Percentiles rank a stretch among this genome's conserved stretches.
phyloP scores from a whole-genome alignment of 192 early-diverging fungal genomes.

The Entomortierella lignicola region DNA sequence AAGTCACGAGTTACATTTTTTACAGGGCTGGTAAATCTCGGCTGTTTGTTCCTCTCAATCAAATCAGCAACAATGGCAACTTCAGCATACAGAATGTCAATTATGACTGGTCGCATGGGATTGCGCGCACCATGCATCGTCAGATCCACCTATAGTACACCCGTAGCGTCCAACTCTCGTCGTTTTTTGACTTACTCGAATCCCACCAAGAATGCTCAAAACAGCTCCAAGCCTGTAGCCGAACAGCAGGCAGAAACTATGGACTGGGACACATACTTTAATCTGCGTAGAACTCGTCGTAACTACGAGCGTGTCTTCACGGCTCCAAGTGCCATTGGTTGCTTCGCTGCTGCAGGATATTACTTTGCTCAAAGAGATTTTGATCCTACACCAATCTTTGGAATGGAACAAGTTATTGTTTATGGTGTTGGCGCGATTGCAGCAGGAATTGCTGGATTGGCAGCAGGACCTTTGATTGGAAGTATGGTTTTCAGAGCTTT shows the following conservation, averaged over 20 bases:
- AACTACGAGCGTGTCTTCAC: constrained; percentile 70
- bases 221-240: too few species aligned
- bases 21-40: too few species aligned
- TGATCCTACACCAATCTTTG: constrained; percentile 74
- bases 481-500: constrained; percentile 65
- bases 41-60: too few species aligned
- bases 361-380: constrained; percentile 70
- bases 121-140: constrained; percentile 16
- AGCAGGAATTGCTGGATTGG: constrained; percentile 70
- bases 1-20: too few species aligned
- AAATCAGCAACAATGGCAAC: too few species aligned
- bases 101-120: constrained; percentile 31
- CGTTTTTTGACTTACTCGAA: constrained; percentile 33
- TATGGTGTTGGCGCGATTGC: constrained; percentile 64
- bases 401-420: constrained; percentile 72
- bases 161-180: constrained; percentile 10
- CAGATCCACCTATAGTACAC: constrained; percentile 10
- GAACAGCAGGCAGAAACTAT: constrained; percentile 12
- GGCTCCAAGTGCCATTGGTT: constrained; percentile 63
- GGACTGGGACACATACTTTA: constrained; percentile 75
- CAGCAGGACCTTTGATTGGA: constrained; percentile 73
- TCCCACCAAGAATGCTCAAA: neutral
- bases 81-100: constrained; percentile 43
- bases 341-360: constrained; percentile 55
- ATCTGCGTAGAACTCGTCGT: constrained; percentile 68